Evolutionary conservation across 2,329 filamentous ascomycete species (phyloP).

Genomic region (Penicillium digitatum): DNA sequence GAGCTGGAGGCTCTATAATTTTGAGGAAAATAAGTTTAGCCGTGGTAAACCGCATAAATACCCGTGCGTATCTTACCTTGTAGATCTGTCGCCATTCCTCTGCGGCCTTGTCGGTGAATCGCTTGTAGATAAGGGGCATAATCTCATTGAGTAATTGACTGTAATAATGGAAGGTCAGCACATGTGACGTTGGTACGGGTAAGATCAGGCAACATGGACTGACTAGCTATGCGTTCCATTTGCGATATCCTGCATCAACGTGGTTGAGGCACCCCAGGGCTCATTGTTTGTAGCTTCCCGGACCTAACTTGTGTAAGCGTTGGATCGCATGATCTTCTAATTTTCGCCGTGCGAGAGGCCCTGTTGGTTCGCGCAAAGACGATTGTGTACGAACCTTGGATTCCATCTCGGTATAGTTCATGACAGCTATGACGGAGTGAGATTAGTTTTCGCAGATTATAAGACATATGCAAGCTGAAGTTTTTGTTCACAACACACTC

Average conservation of each 20-base stretch:
- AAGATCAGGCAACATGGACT: constrained; percentile 35
- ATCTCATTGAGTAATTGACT: constrained; percentile 98
- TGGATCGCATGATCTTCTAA: neutral
- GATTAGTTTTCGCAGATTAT: constrained; percentile 10
- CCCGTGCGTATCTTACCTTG: constrained; percentile 57
- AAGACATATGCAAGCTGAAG: neutral
- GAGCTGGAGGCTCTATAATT: constrained; percentile 67
- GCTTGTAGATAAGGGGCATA: constrained; percentile 99
- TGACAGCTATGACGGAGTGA: constrained; percentile 63
- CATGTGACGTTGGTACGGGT: constrained; percentile 10
- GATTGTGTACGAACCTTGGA: constrained; percentile 49
- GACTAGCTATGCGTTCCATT: constrained; percentile 98
- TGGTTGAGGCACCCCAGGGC: constrained; percentile 84
- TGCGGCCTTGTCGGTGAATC: constrained; percentile 95
- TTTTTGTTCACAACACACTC: neutral
- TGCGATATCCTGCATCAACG: constrained; percentile 95
- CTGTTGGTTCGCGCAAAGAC: constrained; percentile 7
- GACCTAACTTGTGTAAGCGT: constrained; percentile 55
- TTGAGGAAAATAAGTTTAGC: neutral
- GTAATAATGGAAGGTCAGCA: constrained; percentile 12
- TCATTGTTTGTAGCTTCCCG: constrained; percentile 99
- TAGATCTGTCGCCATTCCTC: constrained; percentile 99
- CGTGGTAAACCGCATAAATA: neutral
- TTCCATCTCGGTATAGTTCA: constrained; percentile 98
- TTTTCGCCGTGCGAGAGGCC: neutral